Conservation (phyloP, 768 basidiomycete species). For the Termitomyces sp. region DNA sequence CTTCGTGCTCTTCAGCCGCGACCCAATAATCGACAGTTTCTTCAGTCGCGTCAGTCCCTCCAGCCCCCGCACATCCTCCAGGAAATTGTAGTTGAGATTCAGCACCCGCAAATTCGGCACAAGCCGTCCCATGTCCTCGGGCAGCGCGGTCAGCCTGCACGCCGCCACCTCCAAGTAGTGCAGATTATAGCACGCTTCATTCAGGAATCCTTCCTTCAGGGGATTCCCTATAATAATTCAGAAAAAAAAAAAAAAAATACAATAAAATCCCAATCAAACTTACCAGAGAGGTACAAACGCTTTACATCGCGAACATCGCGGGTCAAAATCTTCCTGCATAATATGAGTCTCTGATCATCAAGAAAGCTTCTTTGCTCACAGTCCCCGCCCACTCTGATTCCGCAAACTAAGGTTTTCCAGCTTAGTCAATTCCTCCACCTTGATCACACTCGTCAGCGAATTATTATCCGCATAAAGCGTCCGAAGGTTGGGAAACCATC, state of each 20-base stretch:
- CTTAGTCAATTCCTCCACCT: constrained; percentile 53
- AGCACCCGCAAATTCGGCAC: constrained; percentile 85
- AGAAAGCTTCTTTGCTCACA: constrained; percentile 48
- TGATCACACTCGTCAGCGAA: constrained; percentile 41
- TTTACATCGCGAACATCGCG: constrained; percentile 88
- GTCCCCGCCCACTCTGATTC: constrained; percentile 71
- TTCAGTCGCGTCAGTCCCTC: constrained; percentile 69
- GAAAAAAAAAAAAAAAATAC: no score
- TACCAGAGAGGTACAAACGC: constrained; percentile 91
- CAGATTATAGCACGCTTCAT: constrained; percentile 81
- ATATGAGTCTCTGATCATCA: constrained; percentile 16
- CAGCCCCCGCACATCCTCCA: constrained; percentile 66
- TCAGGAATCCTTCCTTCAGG: constrained; percentile 52
- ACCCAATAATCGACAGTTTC: constrained; percentile 85
- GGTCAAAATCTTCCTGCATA: constrained; percentile 37
- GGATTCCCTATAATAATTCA: constrained; percentile 47
- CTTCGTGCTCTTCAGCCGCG: constrained; percentile 69
- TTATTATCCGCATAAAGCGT: constrained; percentile 95
- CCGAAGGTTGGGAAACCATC: constrained; percentile 62
- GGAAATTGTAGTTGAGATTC: constrained; percentile 97
- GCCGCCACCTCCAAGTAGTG: constrained; percentile 88
- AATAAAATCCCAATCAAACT: constrained; percentile 24
- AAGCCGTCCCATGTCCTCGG: constrained; percentile 54
- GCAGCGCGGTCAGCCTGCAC: constrained; percentile 74
- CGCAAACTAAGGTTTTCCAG: constrained; percentile 90